A percentile compares a stretch with the other conserved stretches of the same genome.
phyloP scores from a whole-genome alignment of 1,284 basidiomycete species.

The Cryptococcus sp. region DNA sequence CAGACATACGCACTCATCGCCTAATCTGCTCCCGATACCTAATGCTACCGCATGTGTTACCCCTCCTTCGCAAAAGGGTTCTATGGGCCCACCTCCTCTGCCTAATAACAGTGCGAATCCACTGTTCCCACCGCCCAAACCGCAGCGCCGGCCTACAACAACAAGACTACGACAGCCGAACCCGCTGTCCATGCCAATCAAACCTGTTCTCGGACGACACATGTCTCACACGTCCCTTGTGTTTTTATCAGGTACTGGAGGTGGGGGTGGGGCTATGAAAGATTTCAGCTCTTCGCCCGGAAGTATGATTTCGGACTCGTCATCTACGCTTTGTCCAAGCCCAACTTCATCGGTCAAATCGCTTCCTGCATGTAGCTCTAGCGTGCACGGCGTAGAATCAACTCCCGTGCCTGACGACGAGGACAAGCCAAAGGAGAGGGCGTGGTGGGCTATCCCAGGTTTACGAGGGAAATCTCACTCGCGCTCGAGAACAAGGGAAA shows the following conservation, averaged over 20 bases:
- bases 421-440: no score
- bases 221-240: neutral
- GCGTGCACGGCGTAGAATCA: neutral
- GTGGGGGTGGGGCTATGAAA: neutral
- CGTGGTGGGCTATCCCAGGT: neutral
- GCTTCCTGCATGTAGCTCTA: slow-evolving; percentile 3
- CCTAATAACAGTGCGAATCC: slow-evolving; percentile 6
- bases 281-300: slow-evolving; percentile 21
- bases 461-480: no score
- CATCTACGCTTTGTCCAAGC: slow-evolving; percentile 13
- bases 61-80: neutral
- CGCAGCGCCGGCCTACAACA: slow-evolving; percentile 15
- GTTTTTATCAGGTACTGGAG: neutral
- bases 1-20: slow-evolving; percentile 23
- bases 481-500: neutral
- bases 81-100: slow-evolving; percentile 14
- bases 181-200: slow-evolving; percentile 16
- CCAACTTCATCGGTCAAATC: slow-evolving; percentile 20
- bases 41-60: neutral
- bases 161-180: slow-evolving; percentile 22
- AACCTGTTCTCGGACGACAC: neutral
- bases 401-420: no score
- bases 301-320: slow-evolving; percentile 17
- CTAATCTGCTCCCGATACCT: slow-evolving; percentile 12
- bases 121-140: slow-evolving; percentile 10